Base-by-base conservation (phyloP, 805 yeast genomes). In the Suhomyces canberraensis region DNA sequence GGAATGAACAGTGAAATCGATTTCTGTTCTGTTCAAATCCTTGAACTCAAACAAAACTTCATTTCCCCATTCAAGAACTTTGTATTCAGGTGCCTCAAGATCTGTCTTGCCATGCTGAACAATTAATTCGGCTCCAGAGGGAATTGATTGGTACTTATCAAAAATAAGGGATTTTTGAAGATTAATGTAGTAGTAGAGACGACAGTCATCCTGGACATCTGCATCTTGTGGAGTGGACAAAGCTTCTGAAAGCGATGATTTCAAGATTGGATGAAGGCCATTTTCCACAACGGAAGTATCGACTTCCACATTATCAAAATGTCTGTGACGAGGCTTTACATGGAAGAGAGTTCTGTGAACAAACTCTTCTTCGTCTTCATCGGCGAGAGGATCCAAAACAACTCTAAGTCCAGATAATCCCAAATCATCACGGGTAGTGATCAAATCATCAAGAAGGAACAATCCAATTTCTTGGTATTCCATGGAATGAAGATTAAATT, bases 81-180 rank as follows among this genome's bases (percentile, higher is more conserved):
- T 51, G 43, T 68, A 69, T 28, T 50, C 69, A 0, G 74, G 73
- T 9, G 64, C 49, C 45, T 69, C 74, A 36, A 69, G 48, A 41
- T 69, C 66, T 11, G 44, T 39, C 7, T 55, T 45, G 1, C 74
- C 74, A 35, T 51, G 53, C 16, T 52, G 48, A 11, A 56, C 47
- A 8, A 65, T 43, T 4, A 60, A 42, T 1, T 35, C 35, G 16
- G 58, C 42, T 16, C 41, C 44, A 1, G 44, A 45, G 2, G 67
- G 64, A 1, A 60, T 27, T 3, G 49, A 42, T 44, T 68, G 70
- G 44, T 63, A 67, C 41, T 58, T 53, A 44, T 69, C 74, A 25
- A 69, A 43, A 20, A 69, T 65, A 11, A 67, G 50, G 11, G 60
- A 50, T 18, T 52, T 61, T 20, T 54, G 50, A 11, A 69, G 40